A percentile compares a stretch with the other conserved stretches of the same genome.
Conservation (phyloP, 176 grass and related monocot genomes). For the Triticum urartu region DNA sequence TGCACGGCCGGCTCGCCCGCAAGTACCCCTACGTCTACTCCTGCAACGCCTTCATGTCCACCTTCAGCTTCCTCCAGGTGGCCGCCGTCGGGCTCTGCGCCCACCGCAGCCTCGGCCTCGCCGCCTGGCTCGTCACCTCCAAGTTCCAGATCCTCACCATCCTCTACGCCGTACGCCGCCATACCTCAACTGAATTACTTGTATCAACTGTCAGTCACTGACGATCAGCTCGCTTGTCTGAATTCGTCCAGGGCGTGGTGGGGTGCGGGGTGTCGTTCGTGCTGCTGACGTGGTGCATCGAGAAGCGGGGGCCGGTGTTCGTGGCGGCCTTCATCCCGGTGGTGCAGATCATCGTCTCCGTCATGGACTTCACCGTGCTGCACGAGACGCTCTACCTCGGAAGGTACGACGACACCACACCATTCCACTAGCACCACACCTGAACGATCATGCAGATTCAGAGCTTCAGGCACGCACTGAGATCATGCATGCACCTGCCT, state of each 20-base stretch:
- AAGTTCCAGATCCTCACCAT: conserved; percentile 79
- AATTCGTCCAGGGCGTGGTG: conserved; percentile 52
- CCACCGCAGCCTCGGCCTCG: conserved; percentile 44
- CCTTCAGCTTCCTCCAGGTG: conserved; percentile 81
- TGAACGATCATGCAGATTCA: neutral
- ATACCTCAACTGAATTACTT: neutral
- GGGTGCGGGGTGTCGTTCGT: conserved; percentile 82
- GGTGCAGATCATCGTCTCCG: conserved; percentile 84
- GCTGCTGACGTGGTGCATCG: conserved; percentile 85
- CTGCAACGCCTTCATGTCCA: conserved; percentile 68
- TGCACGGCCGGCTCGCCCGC: conserved; percentile 56
- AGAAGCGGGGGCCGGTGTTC: conserved; percentile 79
- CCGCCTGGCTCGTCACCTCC: conserved; percentile 53
- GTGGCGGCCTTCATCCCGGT: conserved; percentile 87
- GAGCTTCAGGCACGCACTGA: neutral
- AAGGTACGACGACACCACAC: conserved; percentile 29
- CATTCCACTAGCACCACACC: neutral
- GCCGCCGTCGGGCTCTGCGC: conserved; percentile 52
- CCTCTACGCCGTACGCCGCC: conserved; percentile 44
- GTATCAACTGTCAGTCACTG: neutral
- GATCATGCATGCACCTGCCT: too few species aligned
- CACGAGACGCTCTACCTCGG: conserved; percentile 78
- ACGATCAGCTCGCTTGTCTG: neutral
- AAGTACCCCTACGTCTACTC: conserved; percentile 96
- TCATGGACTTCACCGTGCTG: conserved; percentile 71